Evolutionary conservation across 805 yeast species (phyloP).

Genomic region (Diddensiella transvaalensis): DNA sequence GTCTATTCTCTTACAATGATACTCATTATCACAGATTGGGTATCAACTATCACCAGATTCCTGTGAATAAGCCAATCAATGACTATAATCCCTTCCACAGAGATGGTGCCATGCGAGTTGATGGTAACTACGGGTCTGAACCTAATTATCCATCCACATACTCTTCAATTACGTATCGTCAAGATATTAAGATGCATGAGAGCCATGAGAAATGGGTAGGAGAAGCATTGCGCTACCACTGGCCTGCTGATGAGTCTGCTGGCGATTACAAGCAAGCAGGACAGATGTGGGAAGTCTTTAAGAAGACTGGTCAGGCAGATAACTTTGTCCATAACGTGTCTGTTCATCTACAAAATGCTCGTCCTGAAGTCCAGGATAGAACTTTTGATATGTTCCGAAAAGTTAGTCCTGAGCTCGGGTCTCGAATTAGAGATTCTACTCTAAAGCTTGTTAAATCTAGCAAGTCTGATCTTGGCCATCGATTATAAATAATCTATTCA

Average conservation of each 20-base stretch:
- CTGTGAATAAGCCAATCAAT: conserved; percentile 60
- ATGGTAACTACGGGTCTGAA: conserved; percentile 45
- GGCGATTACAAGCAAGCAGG: conserved; percentile 76
- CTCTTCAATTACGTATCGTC: conserved; percentile 34
- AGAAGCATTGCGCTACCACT: conserved; percentile 80
- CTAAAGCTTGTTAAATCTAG: conserved; percentile 47
- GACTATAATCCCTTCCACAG: conserved; percentile 47
- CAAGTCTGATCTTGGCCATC: conserved; percentile 8
- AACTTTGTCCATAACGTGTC: conserved; percentile 82
- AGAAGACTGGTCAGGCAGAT: conserved; percentile 76
- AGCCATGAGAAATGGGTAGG: conserved; percentile 81
- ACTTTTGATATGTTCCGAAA: conserved; percentile 72
- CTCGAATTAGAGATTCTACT: conserved; percentile 61
- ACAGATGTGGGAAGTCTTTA: conserved; percentile 71
- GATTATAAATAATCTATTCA: not conserved
- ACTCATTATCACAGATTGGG: conserved; percentile 78
- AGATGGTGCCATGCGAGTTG: conserved; percentile 56
- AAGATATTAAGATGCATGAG: conserved; percentile 31
- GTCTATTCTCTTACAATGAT: conserved; percentile 72
- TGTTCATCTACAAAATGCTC: conserved; percentile 64
- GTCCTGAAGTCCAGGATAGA: conserved; percentile 70
- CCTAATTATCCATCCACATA: conserved; percentile 52
- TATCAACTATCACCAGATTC: conserved; percentile 60
- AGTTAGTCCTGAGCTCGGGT: conserved; percentile 68
- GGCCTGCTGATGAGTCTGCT: conserved; percentile 64